Conservation (phyloP, 2,329 filamentous ascomycete species). For the Aspergillus sp. region DNA sequence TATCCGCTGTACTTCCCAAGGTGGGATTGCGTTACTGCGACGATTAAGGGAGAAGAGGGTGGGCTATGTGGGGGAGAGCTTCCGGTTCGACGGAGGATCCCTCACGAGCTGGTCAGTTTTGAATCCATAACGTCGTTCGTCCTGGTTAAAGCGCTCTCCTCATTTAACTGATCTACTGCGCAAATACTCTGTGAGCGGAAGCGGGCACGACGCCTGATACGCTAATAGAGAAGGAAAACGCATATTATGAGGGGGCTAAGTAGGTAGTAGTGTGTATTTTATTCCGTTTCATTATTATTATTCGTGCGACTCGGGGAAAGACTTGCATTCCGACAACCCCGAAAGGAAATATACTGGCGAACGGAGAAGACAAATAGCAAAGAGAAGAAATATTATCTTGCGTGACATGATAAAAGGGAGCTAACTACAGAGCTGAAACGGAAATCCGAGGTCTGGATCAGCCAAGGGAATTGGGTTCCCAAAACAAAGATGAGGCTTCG, state of each 20-base stretch:
- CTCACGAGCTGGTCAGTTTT: not conserved
- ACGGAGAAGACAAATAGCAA: not conserved
- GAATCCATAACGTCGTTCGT: not conserved
- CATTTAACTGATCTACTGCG: not conserved
- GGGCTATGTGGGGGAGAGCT: not conserved
- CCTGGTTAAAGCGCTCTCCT: not conserved
- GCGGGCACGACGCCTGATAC: not conserved
- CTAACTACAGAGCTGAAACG: not conserved
- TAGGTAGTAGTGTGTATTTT: not conserved
- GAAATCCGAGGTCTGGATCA: not conserved
- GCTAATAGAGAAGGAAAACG: not conserved
- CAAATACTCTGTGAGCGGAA: not conserved
- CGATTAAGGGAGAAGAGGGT: no score
- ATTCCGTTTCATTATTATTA: not conserved
- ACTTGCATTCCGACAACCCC: not conserved
- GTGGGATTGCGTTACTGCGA: not conserved
- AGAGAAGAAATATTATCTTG: not conserved
- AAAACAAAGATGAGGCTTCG: conserved; percentile 15
- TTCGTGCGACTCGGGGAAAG: not conserved
- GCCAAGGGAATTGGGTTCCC: conserved; percentile 15
- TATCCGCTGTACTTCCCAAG: no score
- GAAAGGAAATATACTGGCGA: not conserved
- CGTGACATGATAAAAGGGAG: not conserved
- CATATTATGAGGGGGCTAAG: not conserved
- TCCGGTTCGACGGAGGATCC: not conserved